Evolutionary conservation across 495 filamentous ascomycete species (phyloP).

Genomic region (Podospora didyma): DNA sequence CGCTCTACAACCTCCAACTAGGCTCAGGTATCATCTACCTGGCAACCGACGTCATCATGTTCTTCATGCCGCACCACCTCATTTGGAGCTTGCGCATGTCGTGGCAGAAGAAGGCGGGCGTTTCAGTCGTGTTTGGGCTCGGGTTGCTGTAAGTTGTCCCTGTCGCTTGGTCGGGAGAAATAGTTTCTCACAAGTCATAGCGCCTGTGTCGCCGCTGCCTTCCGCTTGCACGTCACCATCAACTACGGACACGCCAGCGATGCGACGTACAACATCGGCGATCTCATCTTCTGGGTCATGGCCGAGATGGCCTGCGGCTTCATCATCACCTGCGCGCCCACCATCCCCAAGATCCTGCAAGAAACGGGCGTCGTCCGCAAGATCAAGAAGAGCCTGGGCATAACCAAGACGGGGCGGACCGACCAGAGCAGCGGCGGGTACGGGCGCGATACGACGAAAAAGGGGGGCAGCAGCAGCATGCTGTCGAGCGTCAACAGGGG

Average conservation of each 20-base stretch:
- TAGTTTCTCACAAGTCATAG: too few species aligned
- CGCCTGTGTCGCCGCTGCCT: constrained; percentile 28
- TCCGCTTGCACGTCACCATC: constrained; percentile 27
- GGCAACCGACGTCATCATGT: constrained; percentile 29
- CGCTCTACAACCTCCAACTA: constrained; percentile 18
- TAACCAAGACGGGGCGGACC: not conserved
- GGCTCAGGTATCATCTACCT: constrained; percentile 28
- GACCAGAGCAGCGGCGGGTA: not conserved
- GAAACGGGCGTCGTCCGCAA: constrained; percentile 12
- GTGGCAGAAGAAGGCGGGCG: constrained; percentile 25
- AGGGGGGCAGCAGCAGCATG: not conserved
- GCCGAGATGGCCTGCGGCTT: constrained; percentile 33
- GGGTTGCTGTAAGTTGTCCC: too few species aligned
- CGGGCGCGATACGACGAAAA: too few species aligned
- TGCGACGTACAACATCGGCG: constrained; percentile 15
- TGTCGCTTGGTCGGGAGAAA: too few species aligned
- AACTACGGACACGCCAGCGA: constrained; percentile 21
- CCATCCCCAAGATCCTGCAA: constrained; percentile 19
- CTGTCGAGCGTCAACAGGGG: constrained; percentile 1
- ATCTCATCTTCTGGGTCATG: constrained; percentile 24
- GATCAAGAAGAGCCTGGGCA: constrained; percentile 13
- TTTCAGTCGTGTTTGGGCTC: constrained; percentile 33
- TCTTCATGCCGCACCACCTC: constrained; percentile 31
- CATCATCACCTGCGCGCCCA: constrained; percentile 26
- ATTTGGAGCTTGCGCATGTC: constrained; percentile 33